phyloP scores from a whole-genome alignment of 2,329 filamentous ascomycete genomes.

The Arthrobotrys megalospora region DNA sequence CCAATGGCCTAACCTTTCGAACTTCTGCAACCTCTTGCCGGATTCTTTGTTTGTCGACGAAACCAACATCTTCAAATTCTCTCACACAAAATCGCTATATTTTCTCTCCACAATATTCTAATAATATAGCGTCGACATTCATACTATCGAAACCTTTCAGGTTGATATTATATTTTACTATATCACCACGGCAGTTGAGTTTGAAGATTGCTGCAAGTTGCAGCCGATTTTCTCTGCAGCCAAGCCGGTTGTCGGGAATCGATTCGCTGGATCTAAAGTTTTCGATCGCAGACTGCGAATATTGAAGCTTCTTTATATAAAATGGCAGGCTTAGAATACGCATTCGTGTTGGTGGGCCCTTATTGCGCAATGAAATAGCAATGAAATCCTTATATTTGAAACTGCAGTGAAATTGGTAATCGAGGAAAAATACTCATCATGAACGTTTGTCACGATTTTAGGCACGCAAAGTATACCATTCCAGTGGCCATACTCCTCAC shows the following conservation, averaged over 20 bases:
- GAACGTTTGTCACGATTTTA: slow-evolving; percentile 65
- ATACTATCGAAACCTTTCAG: neutral
- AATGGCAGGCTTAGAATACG: slow-evolving; percentile 52
- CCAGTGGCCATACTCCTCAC: slow-evolving; percentile 75
- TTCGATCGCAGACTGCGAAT: neutral
- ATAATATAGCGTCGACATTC: no score
- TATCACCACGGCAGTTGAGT: neutral
- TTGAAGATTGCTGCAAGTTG: neutral
- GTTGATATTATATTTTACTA: neutral
- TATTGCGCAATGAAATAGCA: neutral
- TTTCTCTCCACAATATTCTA: neutral
- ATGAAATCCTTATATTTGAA: neutral
- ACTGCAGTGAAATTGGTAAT: neutral
- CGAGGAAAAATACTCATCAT: neutral
- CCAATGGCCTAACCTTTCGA: neutral
- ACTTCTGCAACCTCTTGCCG: neutral
- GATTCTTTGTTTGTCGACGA: slow-evolving; percentile 1
- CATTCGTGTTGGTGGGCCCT: slow-evolving; percentile 40
- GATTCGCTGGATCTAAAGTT: neutral
- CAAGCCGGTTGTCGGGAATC: neutral
- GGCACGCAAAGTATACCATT: slow-evolving; percentile 78
- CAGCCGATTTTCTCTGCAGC: neutral
- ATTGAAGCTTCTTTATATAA: slow-evolving; percentile 8
- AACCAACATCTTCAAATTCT: neutral
- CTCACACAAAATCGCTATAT: no score